These are phyloP conservation scores for Aspergillus flavus DNA, from an alignment of 2,329 filamentous ascomycete genomes.

Conservation along the genomic window DNA sequence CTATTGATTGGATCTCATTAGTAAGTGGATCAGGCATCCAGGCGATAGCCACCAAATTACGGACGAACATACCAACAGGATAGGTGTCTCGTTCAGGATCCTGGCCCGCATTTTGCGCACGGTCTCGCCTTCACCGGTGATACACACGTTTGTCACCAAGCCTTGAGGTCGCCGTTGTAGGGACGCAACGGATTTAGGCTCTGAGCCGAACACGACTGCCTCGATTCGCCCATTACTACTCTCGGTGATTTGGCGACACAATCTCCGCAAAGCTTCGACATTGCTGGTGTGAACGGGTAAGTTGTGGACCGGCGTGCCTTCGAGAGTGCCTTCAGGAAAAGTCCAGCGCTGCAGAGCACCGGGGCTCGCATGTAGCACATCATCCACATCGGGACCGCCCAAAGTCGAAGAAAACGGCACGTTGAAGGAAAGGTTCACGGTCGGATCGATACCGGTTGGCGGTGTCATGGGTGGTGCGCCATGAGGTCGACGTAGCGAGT, in stretches of 20 bases:
- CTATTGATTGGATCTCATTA: conserved; percentile 52
- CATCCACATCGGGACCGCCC: conserved; percentile 87
- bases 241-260: conserved; percentile 81
- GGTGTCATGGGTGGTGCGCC: conserved; percentile 58
- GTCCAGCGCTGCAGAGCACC: conserved; percentile 91
- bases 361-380: conserved; percentile 88
- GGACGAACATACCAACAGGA: conserved; percentile 73
- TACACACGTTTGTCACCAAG: conserved; percentile 81
- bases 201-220: conserved; percentile 80
- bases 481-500: conserved; percentile 59
- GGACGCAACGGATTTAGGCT: conserved; percentile 66
- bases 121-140: conserved; percentile 83
- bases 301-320: conserved; percentile 82
- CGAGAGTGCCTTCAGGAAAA: conserved; percentile 82
- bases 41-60: conserved; percentile 11
- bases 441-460: conserved; percentile 71
- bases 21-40: conserved; percentile 21
- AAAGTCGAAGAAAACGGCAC: conserved; percentile 94
- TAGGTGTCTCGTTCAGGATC: conserved; percentile 87
- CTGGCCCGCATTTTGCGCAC: conserved; percentile 88
- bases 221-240: conserved; percentile 70
- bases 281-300: conserved; percentile 91
- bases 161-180: conserved; percentile 55
- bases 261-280: conserved; percentile 72
- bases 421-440: conserved; percentile 94